These are phyloP conservation scores for Colletotrichum sp. DNA, from an alignment of 2,329 filamentous ascomycete genomes.

Conservation along the genomic window DNA sequence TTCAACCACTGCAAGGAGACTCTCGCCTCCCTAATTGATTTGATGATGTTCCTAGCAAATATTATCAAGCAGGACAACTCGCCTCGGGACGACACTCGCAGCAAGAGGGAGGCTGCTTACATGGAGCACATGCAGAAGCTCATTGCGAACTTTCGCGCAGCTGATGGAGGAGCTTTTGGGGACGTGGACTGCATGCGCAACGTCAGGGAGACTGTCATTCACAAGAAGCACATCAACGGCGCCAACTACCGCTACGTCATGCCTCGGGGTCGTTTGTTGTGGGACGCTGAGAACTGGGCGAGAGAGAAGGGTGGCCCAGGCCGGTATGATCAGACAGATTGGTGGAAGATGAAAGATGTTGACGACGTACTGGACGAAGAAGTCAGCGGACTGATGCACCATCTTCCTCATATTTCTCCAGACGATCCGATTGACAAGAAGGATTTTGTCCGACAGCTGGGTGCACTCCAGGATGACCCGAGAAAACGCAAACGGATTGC, in stretches of 20 bases:
- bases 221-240: neutral
- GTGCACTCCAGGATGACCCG: neutral
- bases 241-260: neutral
- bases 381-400: neutral
- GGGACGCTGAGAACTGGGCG: neutral
- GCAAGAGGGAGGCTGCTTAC: conserved; percentile 4
- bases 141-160: neutral
- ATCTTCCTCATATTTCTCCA: neutral
- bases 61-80: neutral
- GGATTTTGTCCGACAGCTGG: neutral
- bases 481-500: neutral
- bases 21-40: conserved; percentile 24
- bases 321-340: neutral
- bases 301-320: neutral
- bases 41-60: conserved; percentile 21
- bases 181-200: neutral
- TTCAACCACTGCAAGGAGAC: neutral
- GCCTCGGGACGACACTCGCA: neutral
- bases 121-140: conserved; percentile 12
- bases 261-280: neutral
- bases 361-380: neutral
- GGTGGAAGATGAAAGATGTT: neutral
- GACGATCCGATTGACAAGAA: neutral
- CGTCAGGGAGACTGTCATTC: neutral
- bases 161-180: neutral